These are phyloP conservation scores for Aspergillus jensenii DNA, from an alignment of 2,329 filamentous ascomycete genomes.

Conservation along the genomic window DNA sequence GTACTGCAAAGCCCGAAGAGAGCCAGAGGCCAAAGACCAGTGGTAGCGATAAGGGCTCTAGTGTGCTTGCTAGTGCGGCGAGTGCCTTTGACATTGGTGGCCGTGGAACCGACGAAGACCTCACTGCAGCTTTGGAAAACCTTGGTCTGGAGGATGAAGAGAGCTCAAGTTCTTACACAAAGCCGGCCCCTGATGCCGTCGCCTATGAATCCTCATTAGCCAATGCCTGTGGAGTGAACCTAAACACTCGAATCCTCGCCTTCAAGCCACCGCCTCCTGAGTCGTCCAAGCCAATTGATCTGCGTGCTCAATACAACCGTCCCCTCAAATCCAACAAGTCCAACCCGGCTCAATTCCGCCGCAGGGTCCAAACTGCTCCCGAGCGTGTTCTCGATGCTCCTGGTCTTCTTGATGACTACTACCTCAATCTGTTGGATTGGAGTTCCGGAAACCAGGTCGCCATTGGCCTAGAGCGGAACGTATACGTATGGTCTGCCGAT, in stretches of 20 bases:
- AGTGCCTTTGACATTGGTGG: slow-evolving; percentile 64
- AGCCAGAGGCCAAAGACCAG: slow-evolving; percentile 72
- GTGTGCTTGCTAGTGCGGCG: slow-evolving; percentile 73
- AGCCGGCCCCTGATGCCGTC: slow-evolving; percentile 80
- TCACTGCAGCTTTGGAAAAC: slow-evolving; percentile 74
- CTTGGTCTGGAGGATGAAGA: slow-evolving; percentile 76
- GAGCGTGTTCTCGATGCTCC: slow-evolving; percentile 96
- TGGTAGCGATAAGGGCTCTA: slow-evolving; percentile 67
- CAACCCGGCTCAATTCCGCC: slow-evolving; percentile 79
- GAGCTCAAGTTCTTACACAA: slow-evolving; percentile 64
- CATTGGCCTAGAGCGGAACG: slow-evolving; percentile 92
- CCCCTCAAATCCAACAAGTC: slow-evolving; percentile 77
- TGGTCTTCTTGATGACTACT: slow-evolving; percentile 96
- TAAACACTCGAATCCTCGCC: slow-evolving; percentile 92
- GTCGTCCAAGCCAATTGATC: slow-evolving; percentile 96
- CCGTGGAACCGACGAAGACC: slow-evolving; percentile 67
- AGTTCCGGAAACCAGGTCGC: slow-evolving; percentile 97
- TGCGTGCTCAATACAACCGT: slow-evolving; percentile 96
- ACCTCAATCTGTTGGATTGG: slow-evolving; percentile 98
- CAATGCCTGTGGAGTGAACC: slow-evolving; percentile 84
- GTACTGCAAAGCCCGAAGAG: slow-evolving; percentile 82
- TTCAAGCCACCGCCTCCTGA: slow-evolving; percentile 99
- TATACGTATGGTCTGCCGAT: slow-evolving; percentile 98
- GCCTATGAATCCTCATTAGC: slow-evolving; percentile 92
- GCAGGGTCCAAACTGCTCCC: slow-evolving; percentile 88